Conservation (phyloP, 2,329 filamentous ascomycete genomes). For the Phialocephala sp. region DNA sequence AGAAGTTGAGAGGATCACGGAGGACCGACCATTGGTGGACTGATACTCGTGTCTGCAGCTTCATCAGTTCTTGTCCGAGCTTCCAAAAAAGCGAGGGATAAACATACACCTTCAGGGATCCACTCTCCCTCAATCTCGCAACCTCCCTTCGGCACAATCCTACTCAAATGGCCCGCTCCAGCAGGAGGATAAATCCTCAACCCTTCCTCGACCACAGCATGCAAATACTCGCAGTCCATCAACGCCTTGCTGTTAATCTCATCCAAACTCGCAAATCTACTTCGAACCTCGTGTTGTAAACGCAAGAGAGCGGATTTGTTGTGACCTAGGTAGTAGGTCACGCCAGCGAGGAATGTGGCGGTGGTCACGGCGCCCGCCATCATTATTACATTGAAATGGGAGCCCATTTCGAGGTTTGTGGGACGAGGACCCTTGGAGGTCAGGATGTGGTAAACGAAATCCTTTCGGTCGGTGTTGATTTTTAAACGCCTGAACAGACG, state of each 20-base stretch:
- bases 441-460: conserved; percentile 33
- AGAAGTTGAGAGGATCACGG: conserved; percentile 29
- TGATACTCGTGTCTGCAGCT: conserved; percentile 32
- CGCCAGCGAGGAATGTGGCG: conserved; percentile 30
- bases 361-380: conserved; percentile 33
- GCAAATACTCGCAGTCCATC: conserved; percentile 27
- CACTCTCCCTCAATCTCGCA: conserved; percentile 31
- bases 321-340: conserved; percentile 29
- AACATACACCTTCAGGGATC: conserved; percentile 34
- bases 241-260: conserved; percentile 24
- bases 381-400: conserved; percentile 35
- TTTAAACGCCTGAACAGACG: conserved; percentile 22
- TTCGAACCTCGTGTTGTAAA: conserved; percentile 26
- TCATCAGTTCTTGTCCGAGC: not conserved
- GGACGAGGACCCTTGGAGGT: conserved; percentile 27
- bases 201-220: conserved; percentile 30
- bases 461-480: conserved; percentile 24
- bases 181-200: conserved; percentile 32
- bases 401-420: conserved; percentile 30
- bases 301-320: conserved; percentile 20
- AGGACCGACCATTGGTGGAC: conserved; percentile 34
- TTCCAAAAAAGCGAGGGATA: not conserved
- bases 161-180: conserved; percentile 26
- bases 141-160: conserved; percentile 32
- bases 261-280: conserved; percentile 17